phyloP scores from a whole-genome alignment of 805 yeast genomes.

The Jamesozyma hellenica region DNA sequence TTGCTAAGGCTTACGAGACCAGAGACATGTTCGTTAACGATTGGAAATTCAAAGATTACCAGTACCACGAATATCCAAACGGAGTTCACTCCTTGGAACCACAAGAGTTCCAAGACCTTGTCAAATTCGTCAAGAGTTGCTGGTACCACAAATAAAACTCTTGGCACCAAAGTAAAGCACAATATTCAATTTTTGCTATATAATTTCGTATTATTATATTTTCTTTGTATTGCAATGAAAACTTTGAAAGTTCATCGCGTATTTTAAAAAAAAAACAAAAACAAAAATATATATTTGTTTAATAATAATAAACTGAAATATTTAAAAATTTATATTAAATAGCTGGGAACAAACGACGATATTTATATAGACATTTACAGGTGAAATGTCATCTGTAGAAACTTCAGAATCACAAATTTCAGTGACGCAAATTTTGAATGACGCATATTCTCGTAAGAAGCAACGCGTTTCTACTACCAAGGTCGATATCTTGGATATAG shows the following conservation, averaged over 20 bases:
- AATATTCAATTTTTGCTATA: too few species aligned
- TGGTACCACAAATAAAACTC: slow-evolving; percentile 1
- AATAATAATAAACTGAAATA: too few species aligned
- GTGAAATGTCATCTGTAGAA: too few species aligned
- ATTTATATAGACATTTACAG: too few species aligned
- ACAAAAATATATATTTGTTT: too few species aligned
- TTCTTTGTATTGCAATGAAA: too few species aligned
- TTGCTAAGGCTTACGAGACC: slow-evolving; percentile 29
- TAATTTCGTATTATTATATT: too few species aligned
- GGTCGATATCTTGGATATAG: slow-evolving; percentile 55
- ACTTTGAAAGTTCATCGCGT: too few species aligned
- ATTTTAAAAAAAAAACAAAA: too few species aligned
- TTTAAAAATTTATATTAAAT: too few species aligned
- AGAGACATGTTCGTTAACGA: slow-evolving; percentile 33
- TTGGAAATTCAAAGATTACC: slow-evolving; percentile 36
- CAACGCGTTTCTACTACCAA: slow-evolving; percentile 27
- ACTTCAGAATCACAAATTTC: slow-evolving; percentile 41
- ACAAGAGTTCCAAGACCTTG: slow-evolving; percentile 52
- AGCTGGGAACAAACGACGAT: too few species aligned
- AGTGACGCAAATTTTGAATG: slow-evolving; percentile 53
- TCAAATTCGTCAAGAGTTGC: slow-evolving; percentile 31
- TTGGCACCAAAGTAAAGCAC: too few species aligned
- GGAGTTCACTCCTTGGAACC: slow-evolving; percentile 60
- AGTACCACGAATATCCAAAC: slow-evolving; percentile 49
- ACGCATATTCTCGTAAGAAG: slow-evolving; percentile 40